A percentile compares a stretch with the other conserved stretches of the same genome.
Evolutionary conservation across 2,329 filamentous ascomycete species (phyloP).

Genomic region (Boeremia exigua): DNA sequence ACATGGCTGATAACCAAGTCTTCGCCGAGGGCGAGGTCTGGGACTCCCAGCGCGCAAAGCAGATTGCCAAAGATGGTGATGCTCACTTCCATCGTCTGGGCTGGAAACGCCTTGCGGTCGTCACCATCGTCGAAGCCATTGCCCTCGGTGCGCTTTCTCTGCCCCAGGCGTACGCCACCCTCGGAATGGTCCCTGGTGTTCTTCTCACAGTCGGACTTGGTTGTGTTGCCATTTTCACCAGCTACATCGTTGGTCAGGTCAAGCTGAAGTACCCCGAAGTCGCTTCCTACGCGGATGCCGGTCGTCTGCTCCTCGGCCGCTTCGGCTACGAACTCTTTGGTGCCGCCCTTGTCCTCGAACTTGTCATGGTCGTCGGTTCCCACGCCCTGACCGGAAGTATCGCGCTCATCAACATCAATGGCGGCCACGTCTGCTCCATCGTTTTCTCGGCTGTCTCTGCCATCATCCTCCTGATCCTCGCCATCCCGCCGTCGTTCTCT

Average conservation of each 20-base stretch:
- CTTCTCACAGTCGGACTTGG: conserved; percentile 18
- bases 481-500: conserved; percentile 20
- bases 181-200: conserved; percentile 21
- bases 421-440: conserved; percentile 21
- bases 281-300: conserved; percentile 20
- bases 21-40: conserved; percentile 17
- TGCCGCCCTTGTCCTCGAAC: conserved; percentile 20
- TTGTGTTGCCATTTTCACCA: conserved; percentile 20
- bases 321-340: conserved; percentile 20
- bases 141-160: conserved; percentile 20
- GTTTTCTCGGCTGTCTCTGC: conserved; percentile 21
- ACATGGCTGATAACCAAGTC: conserved; percentile 15
- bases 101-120: conserved; percentile 23
- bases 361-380: conserved; percentile 25
- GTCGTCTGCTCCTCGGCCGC: conserved; percentile 17
- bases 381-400: conserved; percentile 22
- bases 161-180: conserved; percentile 18
- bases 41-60: conserved; percentile 17
- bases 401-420: conserved; percentile 23
- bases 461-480: conserved; percentile 20
- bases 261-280: conserved; percentile 20
- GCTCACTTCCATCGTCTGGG: conserved; percentile 22
- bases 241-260: conserved; percentile 21
- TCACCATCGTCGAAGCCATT: conserved; percentile 22
- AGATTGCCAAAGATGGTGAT: conserved; percentile 20